Conservation (phyloP, 2,329 filamentous ascomycete species). For the Colletotrichum brevisporum region DNA sequence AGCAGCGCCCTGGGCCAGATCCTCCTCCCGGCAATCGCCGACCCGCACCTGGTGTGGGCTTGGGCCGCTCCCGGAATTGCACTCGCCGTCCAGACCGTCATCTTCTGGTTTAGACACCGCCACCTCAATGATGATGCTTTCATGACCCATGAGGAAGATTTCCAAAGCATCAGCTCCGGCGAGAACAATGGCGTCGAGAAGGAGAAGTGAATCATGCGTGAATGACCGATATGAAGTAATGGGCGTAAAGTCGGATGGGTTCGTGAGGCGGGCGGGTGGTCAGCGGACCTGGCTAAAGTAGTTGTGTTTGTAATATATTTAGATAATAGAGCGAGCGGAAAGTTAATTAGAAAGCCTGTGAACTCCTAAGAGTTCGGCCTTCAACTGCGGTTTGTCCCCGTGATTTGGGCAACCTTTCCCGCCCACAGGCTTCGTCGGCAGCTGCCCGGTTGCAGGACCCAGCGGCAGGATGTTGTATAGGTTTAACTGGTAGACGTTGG, state of each 20-base stretch:
- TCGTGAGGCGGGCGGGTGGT: background rate
- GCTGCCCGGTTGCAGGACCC: too few species aligned
- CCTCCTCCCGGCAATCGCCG: conserved; percentile 56
- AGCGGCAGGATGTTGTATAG: too few species aligned
- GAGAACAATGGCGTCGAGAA: conserved; percentile 24
- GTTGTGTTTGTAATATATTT: too few species aligned
- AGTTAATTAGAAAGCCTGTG: too few species aligned
- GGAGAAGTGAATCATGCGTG: background rate
- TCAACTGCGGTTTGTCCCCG: too few species aligned
- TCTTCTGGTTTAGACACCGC: conserved; percentile 46
- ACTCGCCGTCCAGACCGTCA: conserved; percentile 43
- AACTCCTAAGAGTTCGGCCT: too few species aligned
- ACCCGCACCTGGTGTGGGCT: conserved; percentile 51
- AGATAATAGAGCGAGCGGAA: too few species aligned
- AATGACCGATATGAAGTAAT: conserved; percentile 4
- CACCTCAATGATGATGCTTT: conserved; percentile 43
- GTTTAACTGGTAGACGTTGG: too few species aligned
- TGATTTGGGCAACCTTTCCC: too few species aligned
- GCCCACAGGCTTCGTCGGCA: too few species aligned
- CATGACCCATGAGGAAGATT: conserved; percentile 36
- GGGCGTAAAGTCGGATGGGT: background rate
- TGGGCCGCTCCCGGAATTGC: conserved; percentile 46
- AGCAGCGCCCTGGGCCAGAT: conserved; percentile 65
- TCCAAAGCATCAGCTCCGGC: background rate
- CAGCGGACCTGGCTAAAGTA: too few species aligned